Evolutionary conservation across 169 alveolate species (phyloP), one percentile per base, ranked within the genome.

Genomic region (Plasmodium cynomolgi): DNA sequence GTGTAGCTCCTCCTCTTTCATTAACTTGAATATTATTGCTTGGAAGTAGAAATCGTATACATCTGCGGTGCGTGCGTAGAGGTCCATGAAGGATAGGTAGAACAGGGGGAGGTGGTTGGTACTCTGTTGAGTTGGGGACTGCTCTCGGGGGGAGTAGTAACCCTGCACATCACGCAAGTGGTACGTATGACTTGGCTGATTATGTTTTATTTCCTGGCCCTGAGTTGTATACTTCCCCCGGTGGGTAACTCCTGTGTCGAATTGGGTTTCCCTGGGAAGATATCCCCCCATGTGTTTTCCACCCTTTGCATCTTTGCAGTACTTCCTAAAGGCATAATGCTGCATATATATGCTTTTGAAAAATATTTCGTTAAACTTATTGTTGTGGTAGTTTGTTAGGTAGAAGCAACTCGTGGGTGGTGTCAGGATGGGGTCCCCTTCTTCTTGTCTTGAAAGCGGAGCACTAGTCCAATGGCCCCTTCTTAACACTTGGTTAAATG

Each of bases 1-100:
- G 72, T 88, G 81, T 37, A 80, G 31, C 54, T 88, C 83, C 26
- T 88, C 68, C 20, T 88, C 79, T n/a, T 85, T 77, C 54, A 80
- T 80, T 58, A 88, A 47, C 74, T 88, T 88, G 50, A 37, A 47
- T 5, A 88, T 77, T 13, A 88, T 34, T 1, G 47, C n/a, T 31
- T 88, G 94, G 15, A 80, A 68, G 26, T 88, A 88, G 72, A 88
- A 88, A n/a, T 88, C 94, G 33, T 88, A 80, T 2, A 88, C 94
- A 62, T 88, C 94, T 1, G 54, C 33, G 20, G 94, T 88, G n/a
- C 58, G 29, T 80, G 81, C 83, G 31, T 80, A 88, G 2, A 88
- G 3, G 37, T 88, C 90, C 54, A 88, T 62, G 17, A 88, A 23
- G 75, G 74, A 79, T 5, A 88, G 79, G 23, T 58, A 88, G 73